Evolutionary conservation across 139 green algal genomes (phyloP), one percentile per base, ranked within the genome.

Genomic region (Edaphochlamys debaryana): DNA sequence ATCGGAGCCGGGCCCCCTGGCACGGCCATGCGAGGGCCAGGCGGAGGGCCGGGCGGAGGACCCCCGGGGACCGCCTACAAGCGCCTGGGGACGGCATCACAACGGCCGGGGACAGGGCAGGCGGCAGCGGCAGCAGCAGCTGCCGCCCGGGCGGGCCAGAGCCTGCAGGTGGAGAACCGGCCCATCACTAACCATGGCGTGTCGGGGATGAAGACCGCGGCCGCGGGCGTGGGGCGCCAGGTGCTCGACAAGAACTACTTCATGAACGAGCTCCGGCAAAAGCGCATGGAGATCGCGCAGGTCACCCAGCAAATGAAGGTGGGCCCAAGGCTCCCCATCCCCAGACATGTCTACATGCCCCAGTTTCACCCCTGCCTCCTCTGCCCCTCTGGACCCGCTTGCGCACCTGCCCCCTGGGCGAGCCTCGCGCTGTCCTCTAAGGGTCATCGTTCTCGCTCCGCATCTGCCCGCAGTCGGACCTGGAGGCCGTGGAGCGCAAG

Each of bases 171-270:
- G 29, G 87, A 91, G 45, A 87, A 87, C 69, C 60, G 87, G 8
- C 87, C 87, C 30, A 88, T 91, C 48, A 91, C 87, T 4, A 81
- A 91, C 60, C 87, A 91, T 64, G 87, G 87, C 15, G 79, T 91
- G 68, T 74, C 69, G 34, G 87, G 87, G 48, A 91, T 91, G 68
- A 87, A 87, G 48, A 76, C 66, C 13, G 45, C 66, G 25, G 78
- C 78, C 9, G 48, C 71, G 4, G 85, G 78, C 34, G 42, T 81
- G 1, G 91, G 91, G 2, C 73, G 93, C 4, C 90, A 93, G 79
- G 89, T 96, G 17, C 80, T 92, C 22, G 93, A 96, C 81, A 93
- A 92, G 72, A 93, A 84, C 34, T 96, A 89, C 82, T 95, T 93
- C 63, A 67, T 96, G 37, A 91, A 80, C 37, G 84, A 94, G 80